Base-by-base conservation (phyloP, 2,329 filamentous ascomycete species). In the Aspergillus sp. region DNA sequence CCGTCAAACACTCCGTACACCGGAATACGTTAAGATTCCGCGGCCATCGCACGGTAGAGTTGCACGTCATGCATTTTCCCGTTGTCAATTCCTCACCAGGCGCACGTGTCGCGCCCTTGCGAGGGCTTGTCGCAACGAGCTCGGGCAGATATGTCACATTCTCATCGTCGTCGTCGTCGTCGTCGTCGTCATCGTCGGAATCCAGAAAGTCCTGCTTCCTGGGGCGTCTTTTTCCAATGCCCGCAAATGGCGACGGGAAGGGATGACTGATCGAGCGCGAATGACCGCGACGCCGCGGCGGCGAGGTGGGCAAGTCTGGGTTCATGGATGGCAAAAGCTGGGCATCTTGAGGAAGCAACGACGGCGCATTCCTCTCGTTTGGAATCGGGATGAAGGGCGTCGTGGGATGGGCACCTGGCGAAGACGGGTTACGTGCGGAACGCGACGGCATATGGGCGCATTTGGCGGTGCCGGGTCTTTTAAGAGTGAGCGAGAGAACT, bases 61-160 rank as follows among this genome's bases (percentile, higher is more conserved):
- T 88, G 70, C 91, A 96, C 32, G 90, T 92, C 82, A 93, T 91
- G 68, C 91, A 96, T 61, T 83, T 85, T 19, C 89, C 88, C 30
- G 83, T 86, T 24, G 79, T 77, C 63, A 87, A 82, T 60, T 89
- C 83, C 60, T 79, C 83, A 58, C 78, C 76, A 17, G 74, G 66
- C n/a, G 71, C 68, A 36, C 62, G 63, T 20, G 57, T 45, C 48
- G 52, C 44, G 49, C 65, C 66, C 62, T 77, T 69, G 62, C 73
- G 71, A 52, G 72, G 72, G 56, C 68, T 74, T 47, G 60, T 59
- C 32, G 69, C 70, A 41, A 69, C 56, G 49, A 60, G 64, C 48
- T 71, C 62, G 55, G 70, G 52, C 50, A 71, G 52, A 49, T 63
- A 64, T 16, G 62, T 65, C 35, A 64, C 60, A 24, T 64, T 30